Evolutionary conservation across 2,329 filamentous ascomycete species (phyloP), one percentile per base, ranked within the genome.

Genomic region (Knufia petricola): DNA sequence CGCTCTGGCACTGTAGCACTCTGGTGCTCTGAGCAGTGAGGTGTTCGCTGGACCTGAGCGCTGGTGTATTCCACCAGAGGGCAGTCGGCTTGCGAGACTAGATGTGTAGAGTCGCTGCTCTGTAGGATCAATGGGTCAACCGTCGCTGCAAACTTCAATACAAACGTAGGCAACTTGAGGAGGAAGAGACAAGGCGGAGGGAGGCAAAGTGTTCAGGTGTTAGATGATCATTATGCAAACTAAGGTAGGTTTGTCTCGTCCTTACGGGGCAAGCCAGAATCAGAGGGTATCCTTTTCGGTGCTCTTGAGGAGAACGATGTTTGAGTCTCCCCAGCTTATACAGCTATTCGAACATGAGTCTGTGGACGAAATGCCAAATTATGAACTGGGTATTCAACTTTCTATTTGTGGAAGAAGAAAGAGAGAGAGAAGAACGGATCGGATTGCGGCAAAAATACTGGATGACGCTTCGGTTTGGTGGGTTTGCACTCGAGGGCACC

Each of bases 331-430:
- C 71, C 69, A 70, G 66, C 64, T 69, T 70, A 66, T 72, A 69
- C 79, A 82, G 79, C 78, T 34, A 73, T 64, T 65, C 70, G 72
- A 69, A 70, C 73, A 75, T 69, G 63, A 52, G 53, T 56, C 54
- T 59, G 55, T 65, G 71, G 65, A 63, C 71, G 71, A 63, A 64
- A 68, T 69, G 76, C 76, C 77, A 79, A 79, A 79, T 78, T 77
- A 72, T 65, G n/a, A n/a, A n/a, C 67, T 69, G 67, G 69, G 73
- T 63, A 62, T 59, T 70, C 68, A 78, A 78, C 74, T 78, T 79
- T 77, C 68, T 64, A 58, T 61, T 52, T 64, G 55, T 66, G 60
- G 60, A 64, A 65, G 64, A 65, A 64, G 64, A 62, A 65, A 62
- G 59, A 62, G 58, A 59, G 58, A n/a, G 32, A 36, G 59, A 55